Conservation (phyloP, 2,329 filamentous ascomycete genomes). For the Cryphonectria parasitica region DNA sequence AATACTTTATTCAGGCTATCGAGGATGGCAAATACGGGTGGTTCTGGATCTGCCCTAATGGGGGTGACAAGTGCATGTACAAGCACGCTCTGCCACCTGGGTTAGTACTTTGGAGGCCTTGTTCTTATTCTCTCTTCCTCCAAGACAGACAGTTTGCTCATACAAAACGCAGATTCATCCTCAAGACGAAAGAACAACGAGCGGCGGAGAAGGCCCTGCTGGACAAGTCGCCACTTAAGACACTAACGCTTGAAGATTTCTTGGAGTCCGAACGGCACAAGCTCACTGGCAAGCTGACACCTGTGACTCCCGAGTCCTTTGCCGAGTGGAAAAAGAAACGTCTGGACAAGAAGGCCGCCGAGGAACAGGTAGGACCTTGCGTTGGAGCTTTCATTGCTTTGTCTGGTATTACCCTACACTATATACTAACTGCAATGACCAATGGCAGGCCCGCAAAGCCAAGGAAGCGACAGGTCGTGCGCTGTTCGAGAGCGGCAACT, state of each 20-base stretch:
- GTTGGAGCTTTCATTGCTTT: not conserved
- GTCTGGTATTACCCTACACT: not conserved
- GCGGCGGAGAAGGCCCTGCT: constrained; percentile 93
- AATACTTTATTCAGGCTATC: constrained; percentile 95
- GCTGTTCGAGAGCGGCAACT: constrained; percentile 96
- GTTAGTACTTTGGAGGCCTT: constrained; percentile 56
- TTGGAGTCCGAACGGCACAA: constrained; percentile 96
- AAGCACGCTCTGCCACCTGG: constrained; percentile 93
- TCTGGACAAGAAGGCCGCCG: constrained; percentile 91
- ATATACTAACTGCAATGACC: not conserved
- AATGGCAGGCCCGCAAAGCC: constrained; percentile 71
- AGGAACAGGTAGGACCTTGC: constrained; percentile 58
- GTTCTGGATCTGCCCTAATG: constrained; percentile 99
- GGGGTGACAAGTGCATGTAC: constrained; percentile 98
- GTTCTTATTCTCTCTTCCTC: not conserved
- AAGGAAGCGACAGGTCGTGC: constrained; percentile 96
- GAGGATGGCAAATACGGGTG: constrained; percentile 99
- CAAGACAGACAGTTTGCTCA: constrained; percentile 14
- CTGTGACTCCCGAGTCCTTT: constrained; percentile 90
- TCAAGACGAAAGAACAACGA: constrained; percentile 97
- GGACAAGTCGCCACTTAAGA: constrained; percentile 94
- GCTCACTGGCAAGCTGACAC: constrained; percentile 86
- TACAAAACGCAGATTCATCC: constrained; percentile 70
- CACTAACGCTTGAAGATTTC: constrained; percentile 95
- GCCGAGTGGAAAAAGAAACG: constrained; percentile 97